Evolutionary conservation across 2,329 filamentous ascomycete genomes (phyloP).

Genomic region (Alternaria solani): DNA sequence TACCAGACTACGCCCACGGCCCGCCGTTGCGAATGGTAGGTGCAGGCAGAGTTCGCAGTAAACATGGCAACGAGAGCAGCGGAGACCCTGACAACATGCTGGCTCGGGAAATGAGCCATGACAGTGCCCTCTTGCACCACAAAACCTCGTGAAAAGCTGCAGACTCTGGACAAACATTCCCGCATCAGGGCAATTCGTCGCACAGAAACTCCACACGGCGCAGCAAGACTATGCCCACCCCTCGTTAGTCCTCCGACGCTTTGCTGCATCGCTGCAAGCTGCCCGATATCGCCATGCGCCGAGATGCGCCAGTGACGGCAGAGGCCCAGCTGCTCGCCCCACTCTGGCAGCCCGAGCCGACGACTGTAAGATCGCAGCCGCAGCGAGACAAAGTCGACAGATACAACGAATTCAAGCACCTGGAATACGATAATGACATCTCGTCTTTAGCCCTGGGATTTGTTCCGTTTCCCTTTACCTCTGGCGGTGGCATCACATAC

Average conservation of each 20-base stretch:
- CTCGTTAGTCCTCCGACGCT: slow-evolving; percentile 14
- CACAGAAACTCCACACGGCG: slow-evolving; percentile 13
- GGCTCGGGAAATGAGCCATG: neutral
- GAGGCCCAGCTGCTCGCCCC: slow-evolving; percentile 22
- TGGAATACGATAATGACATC: slow-evolving; percentile 26
- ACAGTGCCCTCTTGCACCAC: slow-evolving; percentile 1
- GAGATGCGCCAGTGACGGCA: slow-evolving; percentile 18
- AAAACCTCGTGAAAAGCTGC: slow-evolving; percentile 3
- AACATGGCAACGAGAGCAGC: slow-evolving; percentile 13
- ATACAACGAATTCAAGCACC: slow-evolving; percentile 5
- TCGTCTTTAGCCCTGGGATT: slow-evolving; percentile 35
- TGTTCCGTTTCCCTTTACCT: slow-evolving; percentile 33
- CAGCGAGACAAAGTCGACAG: slow-evolving; percentile 6
- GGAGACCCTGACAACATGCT: slow-evolving; percentile 5
- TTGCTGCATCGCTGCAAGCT: slow-evolving; percentile 22
- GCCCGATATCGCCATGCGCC: slow-evolving; percentile 24
- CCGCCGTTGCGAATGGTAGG: slow-evolving; percentile 12
- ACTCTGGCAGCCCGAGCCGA: slow-evolving; percentile 16
- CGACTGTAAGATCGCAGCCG: slow-evolving; percentile 7
- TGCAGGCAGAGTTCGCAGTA: slow-evolving; percentile 3
- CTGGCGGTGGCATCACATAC: slow-evolving; percentile 27
- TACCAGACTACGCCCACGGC: slow-evolving; percentile 5
- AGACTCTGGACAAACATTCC: slow-evolving; percentile 14
- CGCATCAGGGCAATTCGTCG: slow-evolving; percentile 15
- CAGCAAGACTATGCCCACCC: slow-evolving; percentile 16